A percentile compares a stretch with the other conserved stretches of the same genome.
Evolutionary conservation across 2,329 filamentous ascomycete species (phyloP).

Genomic region (Penicillium expansum): DNA sequence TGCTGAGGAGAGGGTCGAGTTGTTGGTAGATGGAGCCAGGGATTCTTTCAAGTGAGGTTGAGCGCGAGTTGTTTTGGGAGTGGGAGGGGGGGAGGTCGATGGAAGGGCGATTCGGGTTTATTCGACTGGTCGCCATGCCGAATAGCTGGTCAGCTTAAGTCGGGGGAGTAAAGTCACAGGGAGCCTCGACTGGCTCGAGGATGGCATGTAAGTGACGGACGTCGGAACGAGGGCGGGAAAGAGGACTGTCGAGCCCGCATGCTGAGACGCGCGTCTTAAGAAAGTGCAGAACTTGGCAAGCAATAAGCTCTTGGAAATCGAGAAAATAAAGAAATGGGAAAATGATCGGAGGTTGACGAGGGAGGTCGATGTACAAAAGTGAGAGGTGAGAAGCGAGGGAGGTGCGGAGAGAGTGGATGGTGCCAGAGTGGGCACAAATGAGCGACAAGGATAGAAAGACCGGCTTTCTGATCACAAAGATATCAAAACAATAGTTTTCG

Average conservation of each 20-base stretch:
- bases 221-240: conserved; percentile 29
- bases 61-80: conserved; percentile 32
- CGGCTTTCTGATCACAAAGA: conserved; percentile 9
- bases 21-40: conserved; percentile 38
- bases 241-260: conserved; percentile 36
- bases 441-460: conserved; percentile 8
- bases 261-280: conserved; percentile 33
- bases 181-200: conserved; percentile 14
- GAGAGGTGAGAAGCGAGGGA: conserved; percentile 1
- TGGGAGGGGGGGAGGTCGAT: conserved; percentile 30
- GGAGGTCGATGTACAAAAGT: background rate
- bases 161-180: conserved; percentile 18
- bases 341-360: background rate
- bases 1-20: conserved; percentile 50
- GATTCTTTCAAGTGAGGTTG: conserved; percentile 40
- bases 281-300: conserved; percentile 11
- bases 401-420: conserved; percentile 1
- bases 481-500: conserved; percentile 1
- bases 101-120: conserved; percentile 29
- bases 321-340: background rate
- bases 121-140: conserved; percentile 35
- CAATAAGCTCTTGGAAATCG: background rate
- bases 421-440: background rate
- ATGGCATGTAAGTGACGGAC: conserved; percentile 28
- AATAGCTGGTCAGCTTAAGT: conserved; percentile 18